A percentile compares a stretch with the other conserved stretches of the same genome.
phyloP scores from a whole-genome alignment of 2,329 filamentous ascomycete species.

The Pestalotiopsis sp. region DNA sequence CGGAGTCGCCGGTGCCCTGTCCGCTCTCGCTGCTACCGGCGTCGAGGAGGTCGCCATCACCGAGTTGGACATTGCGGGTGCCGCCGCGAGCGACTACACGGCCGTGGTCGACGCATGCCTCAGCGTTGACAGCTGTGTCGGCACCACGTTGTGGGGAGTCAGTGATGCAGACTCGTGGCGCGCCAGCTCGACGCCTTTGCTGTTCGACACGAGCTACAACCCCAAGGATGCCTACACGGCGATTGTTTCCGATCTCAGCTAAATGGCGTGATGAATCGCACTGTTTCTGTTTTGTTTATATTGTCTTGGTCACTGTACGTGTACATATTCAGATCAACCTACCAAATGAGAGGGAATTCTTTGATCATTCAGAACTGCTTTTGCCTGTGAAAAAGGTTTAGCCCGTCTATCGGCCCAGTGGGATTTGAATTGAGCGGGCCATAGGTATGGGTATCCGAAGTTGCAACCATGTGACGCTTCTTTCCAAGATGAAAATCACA shows the following conservation, averaged over 20 bases:
- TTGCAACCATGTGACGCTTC: too few relatives aligned
- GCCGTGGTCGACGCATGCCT: constrained; percentile 61
- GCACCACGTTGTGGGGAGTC: constrained; percentile 67
- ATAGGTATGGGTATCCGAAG: too few relatives aligned
- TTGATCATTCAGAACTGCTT: too few relatives aligned
- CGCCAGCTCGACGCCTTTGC: constrained; percentile 49
- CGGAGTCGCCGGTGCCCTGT: constrained; percentile 44
- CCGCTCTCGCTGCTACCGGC: constrained; percentile 48
- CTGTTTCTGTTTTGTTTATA: not conserved
- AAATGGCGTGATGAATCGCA: constrained; percentile 4
- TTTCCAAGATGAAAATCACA: too few relatives aligned
- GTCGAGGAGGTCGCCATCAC: constrained; percentile 58
- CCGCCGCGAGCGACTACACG: constrained; percentile 58
- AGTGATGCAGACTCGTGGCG: constrained; percentile 56
- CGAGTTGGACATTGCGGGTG: constrained; percentile 66
- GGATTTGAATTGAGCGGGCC: too few relatives aligned
- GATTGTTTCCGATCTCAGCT: constrained; percentile 40
- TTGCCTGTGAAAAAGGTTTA: too few relatives aligned
- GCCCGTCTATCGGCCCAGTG: too few relatives aligned
- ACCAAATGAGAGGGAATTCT: not conserved
- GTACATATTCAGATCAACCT: not conserved
- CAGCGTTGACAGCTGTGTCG: constrained; percentile 60
- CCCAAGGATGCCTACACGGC: constrained; percentile 56
- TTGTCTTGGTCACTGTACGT: not conserved
- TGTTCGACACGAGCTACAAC: constrained; percentile 55